Conservation (phyloP, 2,329 filamentous ascomycete genomes). For the Colletotrichum tabaci region DNA sequence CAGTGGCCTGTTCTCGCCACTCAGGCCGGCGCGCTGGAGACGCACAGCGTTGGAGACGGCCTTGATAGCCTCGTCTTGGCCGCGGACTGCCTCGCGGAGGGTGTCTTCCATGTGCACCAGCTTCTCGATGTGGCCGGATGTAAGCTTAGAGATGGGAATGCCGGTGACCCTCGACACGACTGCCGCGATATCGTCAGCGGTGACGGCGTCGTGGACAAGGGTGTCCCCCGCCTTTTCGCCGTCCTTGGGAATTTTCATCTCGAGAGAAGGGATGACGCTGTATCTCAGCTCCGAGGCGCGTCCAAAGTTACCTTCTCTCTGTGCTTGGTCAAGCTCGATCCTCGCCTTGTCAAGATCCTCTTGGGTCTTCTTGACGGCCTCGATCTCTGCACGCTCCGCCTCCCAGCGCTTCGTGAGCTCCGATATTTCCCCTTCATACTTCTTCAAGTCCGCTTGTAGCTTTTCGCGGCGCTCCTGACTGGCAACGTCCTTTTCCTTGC, state of each 20-base stretch:
- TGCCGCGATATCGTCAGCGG: constrained; percentile 90
- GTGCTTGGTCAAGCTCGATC: constrained; percentile 88
- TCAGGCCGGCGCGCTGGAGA: constrained; percentile 92
- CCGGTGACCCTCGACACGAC: constrained; percentile 94
- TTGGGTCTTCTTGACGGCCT: constrained; percentile 88
- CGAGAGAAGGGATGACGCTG: constrained; percentile 85
- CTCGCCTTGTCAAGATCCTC: constrained; percentile 89
- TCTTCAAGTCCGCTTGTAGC: constrained; percentile 82
- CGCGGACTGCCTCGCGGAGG: constrained; percentile 85
- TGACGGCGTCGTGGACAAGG: constrained; percentile 94
- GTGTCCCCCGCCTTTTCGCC: constrained; percentile 67
- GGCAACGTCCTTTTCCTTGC: constrained; percentile 93
- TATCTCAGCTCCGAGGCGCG: constrained; percentile 94
- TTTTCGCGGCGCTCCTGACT: constrained; percentile 91
- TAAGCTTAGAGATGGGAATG: constrained; percentile 93
- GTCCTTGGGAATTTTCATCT: constrained; percentile 85
- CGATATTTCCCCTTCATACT: constrained; percentile 83
- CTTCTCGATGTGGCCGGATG: constrained; percentile 94
- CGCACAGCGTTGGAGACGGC: constrained; percentile 94
- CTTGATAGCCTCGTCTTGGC: constrained; percentile 93
- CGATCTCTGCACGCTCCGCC: constrained; percentile 87
- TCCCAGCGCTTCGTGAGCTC: constrained; percentile 89
- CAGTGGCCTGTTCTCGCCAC: constrained; percentile 90
- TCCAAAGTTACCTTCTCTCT: constrained; percentile 89
- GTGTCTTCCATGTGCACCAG: constrained; percentile 96